These are phyloP conservation scores for Paramecium octaurelia DNA, from an alignment of 73 alveolate species.

Conservation along the genomic window DNA sequence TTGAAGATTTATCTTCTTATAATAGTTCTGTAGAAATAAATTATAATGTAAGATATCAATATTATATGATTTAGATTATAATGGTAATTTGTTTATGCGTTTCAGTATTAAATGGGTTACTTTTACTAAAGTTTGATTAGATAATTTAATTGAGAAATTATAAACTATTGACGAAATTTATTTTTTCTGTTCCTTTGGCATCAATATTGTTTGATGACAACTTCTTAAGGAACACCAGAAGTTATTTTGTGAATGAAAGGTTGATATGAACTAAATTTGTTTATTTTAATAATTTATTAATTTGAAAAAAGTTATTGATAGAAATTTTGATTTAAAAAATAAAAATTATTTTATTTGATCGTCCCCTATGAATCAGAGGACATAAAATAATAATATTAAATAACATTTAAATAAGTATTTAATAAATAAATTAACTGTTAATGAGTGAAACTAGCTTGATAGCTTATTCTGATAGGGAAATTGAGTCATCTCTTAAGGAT, in stretches of 20 bases:
- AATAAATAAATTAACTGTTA: conserved; percentile 25
- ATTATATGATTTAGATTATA: neutral
- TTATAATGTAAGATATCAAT: neutral
- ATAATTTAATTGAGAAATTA: neutral
- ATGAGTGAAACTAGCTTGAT: neutral
- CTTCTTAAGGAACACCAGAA: neutral
- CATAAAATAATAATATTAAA: neutral
- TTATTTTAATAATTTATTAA: neutral
- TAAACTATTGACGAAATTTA: neutral
- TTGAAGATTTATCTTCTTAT: neutral
- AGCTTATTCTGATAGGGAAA: conserved; percentile 9
- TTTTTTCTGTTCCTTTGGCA: neutral
- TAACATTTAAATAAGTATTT: neutral
- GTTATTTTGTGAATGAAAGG: neutral
- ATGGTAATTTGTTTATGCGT: neutral
- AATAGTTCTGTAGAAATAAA: neutral
- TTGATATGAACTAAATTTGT: neutral
- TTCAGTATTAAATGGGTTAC: neutral
- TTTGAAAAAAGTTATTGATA: neutral
- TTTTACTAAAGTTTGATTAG: neutral
- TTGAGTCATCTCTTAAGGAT: conserved; percentile 24
- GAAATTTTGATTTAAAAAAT: too few relatives aligned
- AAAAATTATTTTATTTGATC: neutral
- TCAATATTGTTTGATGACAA: neutral
- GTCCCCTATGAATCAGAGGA: neutral